Evolutionary conservation across 257 asterid species (phyloP).

Genomic region (Solanum dulcamara): DNA sequence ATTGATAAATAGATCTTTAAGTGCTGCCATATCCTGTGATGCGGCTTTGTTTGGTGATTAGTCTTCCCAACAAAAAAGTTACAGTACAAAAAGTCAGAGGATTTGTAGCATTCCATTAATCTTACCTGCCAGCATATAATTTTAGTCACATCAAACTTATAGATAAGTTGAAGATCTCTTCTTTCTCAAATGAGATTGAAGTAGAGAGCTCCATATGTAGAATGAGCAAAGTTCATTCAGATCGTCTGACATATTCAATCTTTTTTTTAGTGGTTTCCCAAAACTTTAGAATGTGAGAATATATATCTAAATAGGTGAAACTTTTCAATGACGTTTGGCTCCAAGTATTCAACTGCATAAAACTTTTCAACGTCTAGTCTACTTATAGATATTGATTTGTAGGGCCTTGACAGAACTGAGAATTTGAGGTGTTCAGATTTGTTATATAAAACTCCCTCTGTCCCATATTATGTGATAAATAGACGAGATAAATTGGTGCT

Average conservation of each 20-base stretch:
- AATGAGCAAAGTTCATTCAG: not conserved
- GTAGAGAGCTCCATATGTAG: not conserved
- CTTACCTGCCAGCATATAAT: not conserved
- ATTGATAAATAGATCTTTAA: not conserved
- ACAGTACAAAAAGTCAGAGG: not conserved
- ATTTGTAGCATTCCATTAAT: not conserved
- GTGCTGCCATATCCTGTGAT: not conserved
- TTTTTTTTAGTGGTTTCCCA: not conserved
- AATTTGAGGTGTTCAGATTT: not conserved
- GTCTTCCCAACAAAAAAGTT: not conserved
- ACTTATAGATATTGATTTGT: not conserved
- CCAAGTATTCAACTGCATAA: not conserved
- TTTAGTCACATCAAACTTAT: not conserved
- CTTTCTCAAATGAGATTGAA: not conserved
- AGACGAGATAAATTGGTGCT: not conserved
- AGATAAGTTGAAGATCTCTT: not conserved
- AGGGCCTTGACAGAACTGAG: not conserved
- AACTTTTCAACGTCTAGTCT: not conserved
- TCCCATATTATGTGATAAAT: not conserved
- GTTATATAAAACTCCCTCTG: not conserved
- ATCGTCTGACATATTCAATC: not conserved
- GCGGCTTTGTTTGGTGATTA: not conserved
- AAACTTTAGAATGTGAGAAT: not conserved
- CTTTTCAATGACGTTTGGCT: not conserved
- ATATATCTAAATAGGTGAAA: not conserved